Conservation (phyloP, 306 rosid genomes). For the Medicago arabica region DNA sequence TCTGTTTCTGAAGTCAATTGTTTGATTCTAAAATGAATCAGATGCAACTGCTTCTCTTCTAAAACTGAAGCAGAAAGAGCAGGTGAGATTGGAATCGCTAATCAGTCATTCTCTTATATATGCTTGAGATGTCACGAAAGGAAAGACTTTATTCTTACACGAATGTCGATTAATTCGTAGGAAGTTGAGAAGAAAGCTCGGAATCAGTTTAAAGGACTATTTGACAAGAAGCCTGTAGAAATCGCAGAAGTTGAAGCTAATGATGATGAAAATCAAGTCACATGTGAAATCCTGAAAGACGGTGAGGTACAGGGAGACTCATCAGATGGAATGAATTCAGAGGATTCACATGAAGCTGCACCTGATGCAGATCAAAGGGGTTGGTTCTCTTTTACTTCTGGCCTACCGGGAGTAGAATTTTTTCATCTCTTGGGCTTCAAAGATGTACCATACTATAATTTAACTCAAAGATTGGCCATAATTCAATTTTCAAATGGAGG, state of each 20-base stretch:
- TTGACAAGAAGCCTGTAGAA: constrained; percentile 95
- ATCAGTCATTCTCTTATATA: constrained; percentile 7
- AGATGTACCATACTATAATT: constrained; percentile 69
- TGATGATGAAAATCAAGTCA: constrained; percentile 48
- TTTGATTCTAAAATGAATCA: constrained; percentile 53
- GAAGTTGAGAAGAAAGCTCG: constrained; percentile 78
- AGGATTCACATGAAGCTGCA: constrained; percentile 59
- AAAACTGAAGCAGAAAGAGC: constrained; percentile 80
- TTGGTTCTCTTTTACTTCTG: constrained; percentile 72
- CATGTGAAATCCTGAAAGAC: constrained; percentile 51
- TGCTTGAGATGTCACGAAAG: not conserved
- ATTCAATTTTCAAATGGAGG: constrained; percentile 24
- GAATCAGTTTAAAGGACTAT: constrained; percentile 89
- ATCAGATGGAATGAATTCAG: constrained; percentile 52
- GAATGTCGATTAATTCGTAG: constrained; percentile 50
- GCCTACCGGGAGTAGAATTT: constrained; percentile 62
- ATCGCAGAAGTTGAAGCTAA: constrained; percentile 65
- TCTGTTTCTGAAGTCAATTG: constrained; percentile 36
- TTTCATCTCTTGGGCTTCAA: constrained; percentile 63
- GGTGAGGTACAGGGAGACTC: constrained; percentile 48
- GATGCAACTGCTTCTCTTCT: constrained; percentile 88
- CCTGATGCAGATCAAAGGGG: constrained; percentile 44
- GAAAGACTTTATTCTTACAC: not conserved
- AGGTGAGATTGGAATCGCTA: constrained; percentile 53
- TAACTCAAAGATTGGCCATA: constrained; percentile 30